Base-by-base conservation (phyloP, 1,284 basidiomycete genomes). In the Boletellus deceptivus region DNA sequence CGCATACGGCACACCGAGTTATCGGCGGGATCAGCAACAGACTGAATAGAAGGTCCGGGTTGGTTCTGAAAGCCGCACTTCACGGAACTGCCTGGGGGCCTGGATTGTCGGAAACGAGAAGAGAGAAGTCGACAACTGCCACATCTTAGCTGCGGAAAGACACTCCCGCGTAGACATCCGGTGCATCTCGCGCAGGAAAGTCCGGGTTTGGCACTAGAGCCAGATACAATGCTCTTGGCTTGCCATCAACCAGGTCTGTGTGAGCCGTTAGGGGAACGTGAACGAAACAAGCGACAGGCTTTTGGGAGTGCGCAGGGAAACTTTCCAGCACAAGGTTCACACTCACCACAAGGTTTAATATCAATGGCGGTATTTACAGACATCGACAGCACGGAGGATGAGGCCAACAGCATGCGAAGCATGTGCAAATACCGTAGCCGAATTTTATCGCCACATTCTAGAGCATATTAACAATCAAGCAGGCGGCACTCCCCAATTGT, bases 401-500 rank as follows among this genome's bases (percentile, higher is more conserved):
- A 45, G 36, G n/a, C n/a, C 47, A 48, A 52, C 24, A 18, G 29
- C 34, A 48, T 48, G 46, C 29, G 41, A 55, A 53, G 39, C 22
- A 17, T 25, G 52, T 42, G 49, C 48, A 52, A 52, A 49, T 37
- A 51, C 42, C 18, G 25, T 33, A 44, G 46, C 37, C 36, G 48
- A 46, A 47, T 35, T 50, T 35, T 36, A 43, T 52, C 22, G 14
- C 35, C 24, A 37, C 42, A 53, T 47, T 56, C 54, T 71, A 70
- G 22, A 56, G 55, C 10, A 67, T 60, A 49, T 67, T 59, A 22
- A 69, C 67, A 17, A 84, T 63, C 17, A 84, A 58, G 58, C 80
- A 81, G 16, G 82, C 79, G 31, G 84, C 91, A 61, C 91, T 93
- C 18, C 90, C 93, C 10, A 99, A 74, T 53, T 93, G 89, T 57